Percentiles rank a stretch among this genome's conserved stretches.
Evolutionary conservation across 1,284 basidiomycete genomes (phyloP).

Genomic region (Schizopora paradoxa): DNA sequence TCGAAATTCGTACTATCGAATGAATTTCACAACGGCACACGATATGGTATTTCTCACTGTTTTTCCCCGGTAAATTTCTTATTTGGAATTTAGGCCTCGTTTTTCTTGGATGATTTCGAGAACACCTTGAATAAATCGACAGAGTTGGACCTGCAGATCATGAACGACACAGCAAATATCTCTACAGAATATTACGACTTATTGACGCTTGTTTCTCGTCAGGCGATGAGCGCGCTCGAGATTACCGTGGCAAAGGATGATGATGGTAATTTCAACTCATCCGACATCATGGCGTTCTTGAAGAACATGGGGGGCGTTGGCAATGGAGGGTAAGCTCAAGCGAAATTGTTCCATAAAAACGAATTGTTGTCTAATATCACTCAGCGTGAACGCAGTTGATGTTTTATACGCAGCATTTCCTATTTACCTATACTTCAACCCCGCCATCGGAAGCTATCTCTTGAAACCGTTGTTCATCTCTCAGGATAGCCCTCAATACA

Average conservation of each 20-base stretch:
- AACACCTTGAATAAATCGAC: constrained; percentile 19
- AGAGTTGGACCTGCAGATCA: constrained; percentile 24
- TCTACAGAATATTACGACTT: constrained; percentile 23
- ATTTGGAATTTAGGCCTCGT: too few species aligned
- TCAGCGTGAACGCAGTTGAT: constrained; percentile 42
- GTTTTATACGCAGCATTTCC: constrained; percentile 43
- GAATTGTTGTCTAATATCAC: too few species aligned
- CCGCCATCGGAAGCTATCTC: constrained; percentile 33
- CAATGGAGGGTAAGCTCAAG: constrained; percentile 6
- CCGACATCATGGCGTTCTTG: constrained; percentile 46
- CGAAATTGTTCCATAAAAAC: too few species aligned
- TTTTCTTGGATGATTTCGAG: constrained; percentile 24
- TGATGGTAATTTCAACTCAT: constrained; percentile 31
- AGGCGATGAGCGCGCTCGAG: constrained; percentile 25
- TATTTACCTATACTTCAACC: constrained; percentile 40
- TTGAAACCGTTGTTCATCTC: constrained; percentile 41
- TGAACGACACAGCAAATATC: constrained; percentile 22
- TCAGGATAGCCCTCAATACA: constrained; percentile 28
- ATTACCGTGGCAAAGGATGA: constrained; percentile 28
- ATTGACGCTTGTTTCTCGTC: constrained; percentile 22
- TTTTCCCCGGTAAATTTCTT: too few species aligned
- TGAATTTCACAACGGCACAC: constrained; percentile 19
- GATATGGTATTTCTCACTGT: constrained; percentile 13
- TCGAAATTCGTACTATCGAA: constrained; percentile 30
- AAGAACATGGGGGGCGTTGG: constrained; percentile 33